Evolutionary conservation across 2,329 filamentous ascomycete genomes (phyloP), one percentile per base, ranked within the genome.

Genomic region (Chalara sp.): DNA sequence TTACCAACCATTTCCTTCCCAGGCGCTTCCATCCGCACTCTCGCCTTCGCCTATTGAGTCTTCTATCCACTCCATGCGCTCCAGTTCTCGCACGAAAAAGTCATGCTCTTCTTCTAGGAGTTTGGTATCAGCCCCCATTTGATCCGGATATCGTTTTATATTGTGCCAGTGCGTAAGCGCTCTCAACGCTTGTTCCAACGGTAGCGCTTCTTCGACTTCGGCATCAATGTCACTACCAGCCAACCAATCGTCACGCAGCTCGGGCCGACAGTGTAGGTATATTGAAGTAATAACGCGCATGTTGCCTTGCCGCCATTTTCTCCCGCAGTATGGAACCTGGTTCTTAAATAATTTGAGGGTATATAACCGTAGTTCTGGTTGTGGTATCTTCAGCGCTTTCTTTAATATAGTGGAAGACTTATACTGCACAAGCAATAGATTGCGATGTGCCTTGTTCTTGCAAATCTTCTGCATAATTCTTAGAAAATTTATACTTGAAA

Each of bases 201-300:
- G 92, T 60, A 97, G 72, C 11, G 91, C 89, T 65, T 95, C 89
- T 63, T 97, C 93, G 1, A 97, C 90, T 59, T 96, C 92, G 1
- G 86, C 88, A 61, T 99, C 93, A 1, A 97, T 84, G 65, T 96
- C 91, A 53, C 86, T 87, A 5, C 92, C 92, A 0, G 88, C 84
- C 1, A 97, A 77, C 92, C 93, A 97, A 70, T 96, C 93, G 64
- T 99, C 93, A 32, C 92, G 80, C 44, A 99, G 76, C 67, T 97
- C 92, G 0, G 92, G 92, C 6, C 90, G 80, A 64, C 92, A 96
- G 70, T 96, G 89, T 46, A 99, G 76, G 68, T 96, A 99, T 1
- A 99, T 89, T 4, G 91, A 90, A 0, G 93, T 99, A 65, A 99
- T 99, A 63, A 97, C 91, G 50, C 92, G 87, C 93, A 99, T 99